phyloP scores from a whole-genome alignment of 768 basidiomycete genomes.

The Hebeloma cylindrosporum region DNA sequence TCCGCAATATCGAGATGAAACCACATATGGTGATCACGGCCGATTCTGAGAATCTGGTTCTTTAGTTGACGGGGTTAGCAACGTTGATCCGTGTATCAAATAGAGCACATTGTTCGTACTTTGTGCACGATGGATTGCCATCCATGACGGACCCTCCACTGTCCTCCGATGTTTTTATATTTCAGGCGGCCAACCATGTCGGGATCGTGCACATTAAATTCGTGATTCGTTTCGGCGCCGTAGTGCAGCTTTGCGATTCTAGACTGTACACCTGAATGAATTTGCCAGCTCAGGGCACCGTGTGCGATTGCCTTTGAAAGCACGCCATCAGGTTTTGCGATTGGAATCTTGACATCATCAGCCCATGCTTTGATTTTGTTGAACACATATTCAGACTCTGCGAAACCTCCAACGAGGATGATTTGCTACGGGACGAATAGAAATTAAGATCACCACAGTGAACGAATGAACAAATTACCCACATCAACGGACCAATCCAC shows the following conservation, averaged over 20 bases:
- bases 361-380: conserved; percentile 24
- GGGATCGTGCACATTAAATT: conserved; percentile 9
- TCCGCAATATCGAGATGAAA: conserved; percentile 13
- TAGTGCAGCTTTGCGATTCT: conserved; percentile 28
- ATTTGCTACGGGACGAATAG: conserved; percentile 19
- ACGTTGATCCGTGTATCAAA: not conserved
- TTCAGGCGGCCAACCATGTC: conserved; percentile 14
- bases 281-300: conserved; percentile 30
- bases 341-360: conserved; percentile 13
- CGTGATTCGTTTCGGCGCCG: conserved; percentile 15
- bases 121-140: conserved; percentile 27
- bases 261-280: conserved; percentile 23
- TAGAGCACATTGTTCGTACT: conserved; percentile 12
- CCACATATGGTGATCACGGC: conserved; percentile 4
- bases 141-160: conserved; percentile 5
- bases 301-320: conserved; percentile 29
- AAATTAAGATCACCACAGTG: conserved; percentile 6
- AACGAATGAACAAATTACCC: not conserved
- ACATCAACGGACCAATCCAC: not conserved
- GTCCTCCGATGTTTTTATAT: conserved; percentile 7
- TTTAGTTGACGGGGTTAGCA: conserved; percentile 1
- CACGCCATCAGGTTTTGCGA: conserved; percentile 23
- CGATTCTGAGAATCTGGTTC: conserved; percentile 4
- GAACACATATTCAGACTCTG: conserved; percentile 27
- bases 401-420: conserved; percentile 30